Percentiles rank a stretch among this genome's conserved stretches.
phyloP scores from a whole-genome alignment of 164 flowering plant species.

The Magnolia changhungtana region DNA sequence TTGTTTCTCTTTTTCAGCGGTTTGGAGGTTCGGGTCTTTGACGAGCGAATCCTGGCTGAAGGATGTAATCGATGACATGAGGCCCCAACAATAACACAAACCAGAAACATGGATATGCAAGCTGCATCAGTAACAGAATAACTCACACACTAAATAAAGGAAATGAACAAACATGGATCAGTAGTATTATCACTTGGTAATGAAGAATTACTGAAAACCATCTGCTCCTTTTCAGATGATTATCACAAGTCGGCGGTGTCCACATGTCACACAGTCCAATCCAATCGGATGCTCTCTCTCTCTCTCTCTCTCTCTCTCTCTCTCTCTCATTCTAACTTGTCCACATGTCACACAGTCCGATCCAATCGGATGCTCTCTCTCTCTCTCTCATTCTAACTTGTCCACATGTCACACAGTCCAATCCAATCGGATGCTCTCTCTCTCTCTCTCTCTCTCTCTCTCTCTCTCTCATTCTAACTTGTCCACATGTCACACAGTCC shows the following conservation, averaged over 20 bases:
- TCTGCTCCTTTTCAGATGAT: not conserved
- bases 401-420: too few species aligned
- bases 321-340: not conserved
- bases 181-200: not conserved
- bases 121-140: constrained; percentile 49
- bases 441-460: constrained; percentile 3
- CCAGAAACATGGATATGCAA: constrained; percentile 67
- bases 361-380: not conserved
- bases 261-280: too few species aligned
- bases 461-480: too few species aligned
- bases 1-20: constrained; percentile 6
- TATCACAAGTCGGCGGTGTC: not conserved
- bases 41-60: constrained; percentile 93
- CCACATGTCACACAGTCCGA: too few species aligned
- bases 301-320: constrained; percentile 8
- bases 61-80: constrained; percentile 38
- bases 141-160: constrained; percentile 6
- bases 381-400: constrained; percentile 1
- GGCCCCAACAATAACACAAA: constrained; percentile 55
- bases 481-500: too few species aligned
- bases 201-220: not conserved
- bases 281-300: not conserved
- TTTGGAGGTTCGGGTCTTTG: constrained; percentile 31
- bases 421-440: constrained; percentile 2
- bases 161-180: not conserved